Evolutionary conservation across 352 stramenopile genomes (phyloP).

Genomic region (Globisporangium radiosum): DNA sequence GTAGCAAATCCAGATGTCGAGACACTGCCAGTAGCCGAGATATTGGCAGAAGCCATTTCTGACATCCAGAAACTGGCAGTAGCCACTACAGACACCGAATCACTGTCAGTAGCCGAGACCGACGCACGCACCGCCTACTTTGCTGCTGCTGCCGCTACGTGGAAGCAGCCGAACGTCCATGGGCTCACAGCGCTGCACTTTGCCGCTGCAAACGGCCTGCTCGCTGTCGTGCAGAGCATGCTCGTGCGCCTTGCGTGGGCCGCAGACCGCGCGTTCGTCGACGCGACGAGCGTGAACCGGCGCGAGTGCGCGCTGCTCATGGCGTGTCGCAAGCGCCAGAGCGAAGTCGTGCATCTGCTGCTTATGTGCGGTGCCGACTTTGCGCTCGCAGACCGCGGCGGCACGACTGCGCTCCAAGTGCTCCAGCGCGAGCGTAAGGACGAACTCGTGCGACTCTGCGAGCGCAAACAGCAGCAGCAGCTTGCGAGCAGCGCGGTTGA

Average conservation of each 20-base stretch:
- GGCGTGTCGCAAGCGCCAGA: slow-evolving; percentile 49
- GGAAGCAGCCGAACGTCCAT: slow-evolving; percentile 42
- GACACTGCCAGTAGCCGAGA: background rate
- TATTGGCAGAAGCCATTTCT: too few relatives aligned
- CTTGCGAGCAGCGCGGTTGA: background rate
- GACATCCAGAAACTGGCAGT: too few relatives aligned
- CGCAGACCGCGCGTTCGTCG: slow-evolving; percentile 25
- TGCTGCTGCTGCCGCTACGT: slow-evolving; percentile 7
- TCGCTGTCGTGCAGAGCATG: slow-evolving; percentile 25
- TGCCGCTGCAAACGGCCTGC: slow-evolving; percentile 37
- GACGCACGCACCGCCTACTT: slow-evolving; percentile 6
- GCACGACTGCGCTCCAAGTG: slow-evolving; percentile 40
- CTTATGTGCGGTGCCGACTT: slow-evolving; percentile 36
- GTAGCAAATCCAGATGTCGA: background rate
- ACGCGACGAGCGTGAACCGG: slow-evolving; percentile 36
- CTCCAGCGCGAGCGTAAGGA: slow-evolving; percentile 45
- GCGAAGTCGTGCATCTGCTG: slow-evolving; percentile 33
- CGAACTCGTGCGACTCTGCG: slow-evolving; percentile 38
- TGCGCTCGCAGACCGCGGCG: slow-evolving; percentile 36
- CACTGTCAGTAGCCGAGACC: background rate
- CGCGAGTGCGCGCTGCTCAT: slow-evolving; percentile 60
- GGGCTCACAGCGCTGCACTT: slow-evolving; percentile 62
- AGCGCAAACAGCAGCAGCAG: slow-evolving; percentile 12
- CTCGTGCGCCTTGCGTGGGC: slow-evolving; percentile 27
- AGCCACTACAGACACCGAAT: background rate